These are phyloP conservation scores for Cyberlindnera japonica DNA, from an alignment of 805 yeast species.

Conservation along the genomic window DNA sequence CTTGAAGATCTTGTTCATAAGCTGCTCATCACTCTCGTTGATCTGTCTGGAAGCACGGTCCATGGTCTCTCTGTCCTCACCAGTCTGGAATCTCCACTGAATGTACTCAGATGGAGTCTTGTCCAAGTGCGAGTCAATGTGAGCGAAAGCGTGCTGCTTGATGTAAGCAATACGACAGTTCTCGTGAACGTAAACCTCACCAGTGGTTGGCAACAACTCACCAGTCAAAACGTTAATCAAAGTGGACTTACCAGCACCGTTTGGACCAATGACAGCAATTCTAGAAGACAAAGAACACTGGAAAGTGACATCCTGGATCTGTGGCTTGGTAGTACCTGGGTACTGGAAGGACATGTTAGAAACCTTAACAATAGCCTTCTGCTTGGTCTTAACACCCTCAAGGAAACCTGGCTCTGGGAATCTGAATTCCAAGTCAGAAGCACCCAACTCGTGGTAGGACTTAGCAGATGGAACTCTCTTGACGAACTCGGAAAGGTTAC, in stretches of 20 bases:
- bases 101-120: conserved; percentile 99
- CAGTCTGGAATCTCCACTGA: conserved; percentile 99
- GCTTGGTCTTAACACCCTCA: conserved; percentile 99
- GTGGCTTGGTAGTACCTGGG: conserved; percentile 98
- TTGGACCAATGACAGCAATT: conserved; percentile 99
- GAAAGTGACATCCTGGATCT: conserved; percentile 86
- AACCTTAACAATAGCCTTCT: conserved; percentile 99
- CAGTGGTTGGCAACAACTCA: conserved; percentile 96
- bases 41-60: conserved; percentile 99
- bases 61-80: conserved; percentile 99
- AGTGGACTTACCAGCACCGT: conserved; percentile 99
- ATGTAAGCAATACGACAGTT: conserved; percentile 99
- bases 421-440: conserved; percentile 91
- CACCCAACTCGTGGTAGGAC: conserved; percentile 98
- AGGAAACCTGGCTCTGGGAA: conserved; percentile 99
- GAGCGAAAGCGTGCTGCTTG: conserved; percentile 99
- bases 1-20: conserved; percentile 99
- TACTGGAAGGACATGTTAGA: conserved; percentile 98
- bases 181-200: conserved; percentile 99
- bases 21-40: conserved; percentile 93
- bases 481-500: conserved; percentile 98
- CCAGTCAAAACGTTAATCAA: conserved; percentile 98
- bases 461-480: conserved; percentile 98
- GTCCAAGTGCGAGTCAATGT: conserved; percentile 97
- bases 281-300: conserved; percentile 99